phyloP scores from a whole-genome alignment of 441 rosid genomes.

The Euphorbia corollata region DNA sequence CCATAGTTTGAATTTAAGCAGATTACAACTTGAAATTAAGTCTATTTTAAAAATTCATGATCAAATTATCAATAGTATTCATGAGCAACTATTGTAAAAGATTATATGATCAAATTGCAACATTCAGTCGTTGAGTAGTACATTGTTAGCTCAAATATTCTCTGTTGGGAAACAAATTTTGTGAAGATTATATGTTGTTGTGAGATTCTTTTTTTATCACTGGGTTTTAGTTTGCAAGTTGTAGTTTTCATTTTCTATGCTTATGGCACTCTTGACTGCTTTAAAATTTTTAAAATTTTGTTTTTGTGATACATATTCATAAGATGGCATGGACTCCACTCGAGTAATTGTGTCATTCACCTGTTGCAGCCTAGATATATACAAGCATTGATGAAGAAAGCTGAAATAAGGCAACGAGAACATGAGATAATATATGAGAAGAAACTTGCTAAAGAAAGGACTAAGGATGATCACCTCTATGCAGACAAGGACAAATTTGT shows the following conservation, averaged over 20 bases:
- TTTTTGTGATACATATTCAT: neutral
- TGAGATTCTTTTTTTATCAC: neutral
- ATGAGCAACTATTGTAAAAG: neutral
- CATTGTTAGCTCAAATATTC: neutral
- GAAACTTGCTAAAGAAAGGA: constrained; percentile 83
- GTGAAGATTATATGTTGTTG: neutral
- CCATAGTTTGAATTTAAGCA: neutral
- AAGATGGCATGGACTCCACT: neutral
- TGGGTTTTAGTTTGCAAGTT: neutral
- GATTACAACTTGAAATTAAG: neutral
- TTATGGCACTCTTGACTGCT: neutral
- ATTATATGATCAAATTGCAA: neutral
- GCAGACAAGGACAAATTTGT: constrained; percentile 80
- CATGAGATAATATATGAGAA: constrained; percentile 72
- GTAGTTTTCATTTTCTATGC: constrained; percentile 4
- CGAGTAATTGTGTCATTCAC: constrained; percentile 10
- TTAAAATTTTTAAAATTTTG: neutral
- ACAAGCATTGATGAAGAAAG: constrained; percentile 51
- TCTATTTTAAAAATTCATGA: neutral
- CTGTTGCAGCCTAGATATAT: constrained; percentile 69
- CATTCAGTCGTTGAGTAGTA: neutral
- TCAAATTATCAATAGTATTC: neutral
- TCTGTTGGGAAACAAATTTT: neutral
- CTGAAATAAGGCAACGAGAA: constrained; percentile 56
- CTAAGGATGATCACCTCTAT: constrained; percentile 71